Evolutionary conservation across 441 rosid genomes (phyloP), one percentile per base, ranked within the genome.

Genomic region (Bruguiera hainesii): DNA sequence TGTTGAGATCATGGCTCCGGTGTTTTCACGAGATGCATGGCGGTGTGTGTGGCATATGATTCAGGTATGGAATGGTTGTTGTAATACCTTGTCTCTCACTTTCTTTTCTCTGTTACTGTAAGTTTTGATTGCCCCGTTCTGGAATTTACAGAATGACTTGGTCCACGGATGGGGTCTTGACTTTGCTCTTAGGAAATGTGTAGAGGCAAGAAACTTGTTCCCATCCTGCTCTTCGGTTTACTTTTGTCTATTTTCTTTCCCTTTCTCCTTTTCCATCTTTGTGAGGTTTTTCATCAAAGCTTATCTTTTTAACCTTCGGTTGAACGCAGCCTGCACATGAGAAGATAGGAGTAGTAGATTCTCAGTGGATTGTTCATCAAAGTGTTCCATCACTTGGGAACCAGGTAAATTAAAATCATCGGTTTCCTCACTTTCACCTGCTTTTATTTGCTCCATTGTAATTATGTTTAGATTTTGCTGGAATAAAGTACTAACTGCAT

Each of bases 101-200:
- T 60, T 57, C 28, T 50, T 26, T 58, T 64, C 2, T 16, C 21
- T 49, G 56, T 71, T 68, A 26, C 26, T 29, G 7, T 59, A 39
- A 63, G 46, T 23, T 42, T 46, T 33, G 4, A 46, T 64, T 66
- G 63, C 13, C 37, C 37, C 31, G 21, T 15, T 30, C 48, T 52
- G 69, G 61, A 37, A 35, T 67, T 69, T 78, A 73, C 88, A 96
- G 98, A 96, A 96, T 73, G 99, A 96, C 82, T 85, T 96, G 76
- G 93, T 96, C 60, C 99, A 96, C 48, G 98, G 99, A 51, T 96
- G 99, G 99, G 98, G 99, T 64, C 96, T 96, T 6, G 99, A 96
- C 75, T 96, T 96, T 75, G 89, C 97, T 64, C 87, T 96, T 55
- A 78, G 96, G 79, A 90, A 79, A 84, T 96, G 99, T 73, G 91